Conservation (phyloP, 2,329 filamentous ascomycete genomes). For the Boeremia exigua region DNA sequence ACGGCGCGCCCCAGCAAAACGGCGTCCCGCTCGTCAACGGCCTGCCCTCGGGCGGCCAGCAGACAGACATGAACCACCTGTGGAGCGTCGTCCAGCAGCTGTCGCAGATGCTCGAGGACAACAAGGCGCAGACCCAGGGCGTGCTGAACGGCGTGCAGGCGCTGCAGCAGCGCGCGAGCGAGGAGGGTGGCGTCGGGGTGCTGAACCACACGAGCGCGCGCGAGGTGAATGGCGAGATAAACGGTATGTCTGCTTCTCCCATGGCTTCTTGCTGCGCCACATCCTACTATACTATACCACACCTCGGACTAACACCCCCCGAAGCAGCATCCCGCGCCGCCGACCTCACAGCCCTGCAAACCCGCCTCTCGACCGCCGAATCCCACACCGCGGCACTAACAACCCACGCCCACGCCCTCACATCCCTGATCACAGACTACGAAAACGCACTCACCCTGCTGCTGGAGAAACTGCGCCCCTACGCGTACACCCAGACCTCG, state of each 20-base stretch:
- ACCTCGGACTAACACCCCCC: background rate
- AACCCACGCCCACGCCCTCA: slow-evolving; percentile 32
- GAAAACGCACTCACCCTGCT: slow-evolving; percentile 49
- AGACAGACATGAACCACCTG: slow-evolving; percentile 53
- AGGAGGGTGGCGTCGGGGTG: slow-evolving; percentile 36
- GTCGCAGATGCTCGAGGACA: slow-evolving; percentile 48
- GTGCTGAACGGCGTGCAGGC: slow-evolving; percentile 49
- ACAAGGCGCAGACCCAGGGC: slow-evolving; percentile 46
- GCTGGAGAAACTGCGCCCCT: slow-evolving; percentile 47
- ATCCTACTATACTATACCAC: background rate
- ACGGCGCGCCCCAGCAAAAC: slow-evolving; percentile 38
- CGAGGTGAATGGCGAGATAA: slow-evolving; percentile 47
- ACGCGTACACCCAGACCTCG: slow-evolving; percentile 24
- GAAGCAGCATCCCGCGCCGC: slow-evolving; percentile 40
- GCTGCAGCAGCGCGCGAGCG: slow-evolving; percentile 43
- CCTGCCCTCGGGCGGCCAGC: slow-evolving; percentile 48
- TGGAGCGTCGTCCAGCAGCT: slow-evolving; percentile 51
- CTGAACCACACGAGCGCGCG: slow-evolving; percentile 23
- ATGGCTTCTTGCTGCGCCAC: background rate
- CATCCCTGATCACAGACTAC: slow-evolving; percentile 48
- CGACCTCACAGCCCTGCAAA: slow-evolving; percentile 40
- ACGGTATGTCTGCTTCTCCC: slow-evolving; percentile 26
- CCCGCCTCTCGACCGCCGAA: slow-evolving; percentile 40
- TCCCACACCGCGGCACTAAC: slow-evolving; percentile 32
- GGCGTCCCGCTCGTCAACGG: slow-evolving; percentile 49